Conservation (phyloP, 1,284 basidiomycete genomes). For the Trichosporon coremiiforme region DNA sequence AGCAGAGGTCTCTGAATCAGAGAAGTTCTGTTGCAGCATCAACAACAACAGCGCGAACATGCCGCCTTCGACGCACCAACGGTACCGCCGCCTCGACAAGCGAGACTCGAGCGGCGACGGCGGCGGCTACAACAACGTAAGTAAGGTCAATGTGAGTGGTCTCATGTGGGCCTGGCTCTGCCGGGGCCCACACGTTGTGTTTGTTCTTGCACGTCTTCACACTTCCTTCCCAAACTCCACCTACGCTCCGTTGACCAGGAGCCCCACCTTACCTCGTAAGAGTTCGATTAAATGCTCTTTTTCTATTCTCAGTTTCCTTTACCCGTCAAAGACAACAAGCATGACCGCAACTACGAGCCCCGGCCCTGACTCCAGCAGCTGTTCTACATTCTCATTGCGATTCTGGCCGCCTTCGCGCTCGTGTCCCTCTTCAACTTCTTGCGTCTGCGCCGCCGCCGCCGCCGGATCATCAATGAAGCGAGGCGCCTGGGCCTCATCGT, state of each 20-base stretch:
- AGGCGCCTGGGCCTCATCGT: constrained; percentile 49
- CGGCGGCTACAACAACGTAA: constrained; percentile 25
- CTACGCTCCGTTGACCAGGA: background rate
- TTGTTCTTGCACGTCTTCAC: background rate
- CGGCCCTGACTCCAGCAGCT: constrained; percentile 34
- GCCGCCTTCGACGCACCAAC: background rate
- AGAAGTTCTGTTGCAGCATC: background rate
- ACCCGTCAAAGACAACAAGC: background rate
- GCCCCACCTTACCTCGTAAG: no score
- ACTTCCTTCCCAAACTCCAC: background rate
- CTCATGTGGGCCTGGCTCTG: background rate
- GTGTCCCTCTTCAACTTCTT: constrained; percentile 46
- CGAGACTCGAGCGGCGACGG: background rate
- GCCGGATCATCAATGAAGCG: constrained; percentile 46
- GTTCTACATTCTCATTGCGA: constrained; percentile 55
- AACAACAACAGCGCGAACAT: background rate
- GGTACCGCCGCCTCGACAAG: background rate
- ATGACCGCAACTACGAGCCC: background rate
- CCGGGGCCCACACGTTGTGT: background rate
- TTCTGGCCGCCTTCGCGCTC: constrained; percentile 47
- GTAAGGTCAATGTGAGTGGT: constrained; percentile 18
- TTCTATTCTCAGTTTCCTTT: background rate
- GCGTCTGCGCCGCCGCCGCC: constrained; percentile 44
- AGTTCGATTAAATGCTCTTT: background rate
- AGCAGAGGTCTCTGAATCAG: background rate